Evolutionary conservation across 768 basidiomycete species (phyloP), one percentile per base, ranked within the genome.

Genomic region (Rhizopogon vinicolor): DNA sequence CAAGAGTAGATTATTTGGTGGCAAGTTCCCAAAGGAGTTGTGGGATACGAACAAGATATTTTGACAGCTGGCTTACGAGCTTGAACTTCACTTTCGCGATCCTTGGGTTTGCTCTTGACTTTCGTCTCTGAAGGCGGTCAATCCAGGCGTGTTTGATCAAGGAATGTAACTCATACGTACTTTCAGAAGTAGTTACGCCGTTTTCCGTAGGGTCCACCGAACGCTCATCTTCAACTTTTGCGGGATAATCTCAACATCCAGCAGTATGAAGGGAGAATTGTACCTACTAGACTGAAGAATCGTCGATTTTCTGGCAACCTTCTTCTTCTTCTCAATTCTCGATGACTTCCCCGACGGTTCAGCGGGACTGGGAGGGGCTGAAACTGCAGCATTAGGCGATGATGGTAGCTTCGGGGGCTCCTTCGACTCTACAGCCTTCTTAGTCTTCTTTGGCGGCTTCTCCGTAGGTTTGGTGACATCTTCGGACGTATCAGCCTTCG

Each of bases 381-480:
- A 22, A 6, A 37, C 35, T 37, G 9, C 19, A 2, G 22, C 3
- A 9, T 22, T 35, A 49, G 16, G 8, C 9, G 33, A 8, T 14
- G 16, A 9, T 37, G 48, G 35, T 37, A 25, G 19, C 10, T 8
- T 37, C 14, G 48, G 16, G 14, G 35, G 22, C 35, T 25, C 35
- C 19, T 37, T 49, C 13, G 33, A 5, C 8, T 37, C 22, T 37
- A 14, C 48, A 9, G 44, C 14, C 44, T 39, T 60, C 52, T 7
- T 56, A 19, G 18, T 44, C 45, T 51, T 63, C 42, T 54, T 65
- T 33, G 19, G 43, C 37, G 22, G 19, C 14, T 18, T 49, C 19
- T 37, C 53, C 16, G 14, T 19, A 22, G n/a, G 13, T 13, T 37
- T 37, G 35, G 35, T 13, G 35, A 13, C 28, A 28, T 41, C 54